Base-by-base conservation (phyloP, 768 basidiomycete genomes). In the Kwoniella sp. region DNA sequence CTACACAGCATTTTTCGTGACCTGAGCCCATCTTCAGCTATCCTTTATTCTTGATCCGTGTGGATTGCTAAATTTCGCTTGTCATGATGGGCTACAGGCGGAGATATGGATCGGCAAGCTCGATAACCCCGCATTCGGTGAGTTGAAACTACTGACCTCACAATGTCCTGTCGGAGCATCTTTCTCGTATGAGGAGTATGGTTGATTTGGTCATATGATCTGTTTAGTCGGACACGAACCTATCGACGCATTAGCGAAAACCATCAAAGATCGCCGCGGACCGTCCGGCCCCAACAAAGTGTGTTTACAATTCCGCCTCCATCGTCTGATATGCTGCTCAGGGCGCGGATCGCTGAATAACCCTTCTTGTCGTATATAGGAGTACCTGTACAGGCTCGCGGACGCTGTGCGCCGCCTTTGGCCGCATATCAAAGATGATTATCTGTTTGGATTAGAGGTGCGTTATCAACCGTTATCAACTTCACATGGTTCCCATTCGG, bases 231-330 rank as follows among this genome's bases (percentile, higher is more conserved):
- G 91, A 2, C 88, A 89, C 7, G 90, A 94, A 77, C 87, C 89
- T 0, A 82, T 93, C n/a, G 86, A 87, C 41, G 61, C 71, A 1
- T 86, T 94, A 3, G 87, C 92, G 0, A 73, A 85, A 31, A 83
- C 83, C 2, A 95, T 98, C 55, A 89, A 87, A 85, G 79, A 81
- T 26, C 88, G 90, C 0, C 84, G 87, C 0, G 94, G 94, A 0
- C 93, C 93, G 0, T 96, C 93, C 0, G 94, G 94, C 0, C 86
- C 83, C 1, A 98, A 98, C 83, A 94, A 93, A 84, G 93, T 90
- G 37, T 30, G 78, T 37, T n/a, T n/a, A n/a, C n/a, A n/a, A n/a
- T n/a, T n/a, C n/a, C n/a, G n/a, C n/a, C n/a, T n/a, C n/a, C n/a
- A n/a, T n/a, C n/a, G n/a, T n/a, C n/a, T n/a, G n/a, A n/a, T n/a